Conservation (phyloP, 805 yeast species). For the Metschnikowia koreensis region DNA sequence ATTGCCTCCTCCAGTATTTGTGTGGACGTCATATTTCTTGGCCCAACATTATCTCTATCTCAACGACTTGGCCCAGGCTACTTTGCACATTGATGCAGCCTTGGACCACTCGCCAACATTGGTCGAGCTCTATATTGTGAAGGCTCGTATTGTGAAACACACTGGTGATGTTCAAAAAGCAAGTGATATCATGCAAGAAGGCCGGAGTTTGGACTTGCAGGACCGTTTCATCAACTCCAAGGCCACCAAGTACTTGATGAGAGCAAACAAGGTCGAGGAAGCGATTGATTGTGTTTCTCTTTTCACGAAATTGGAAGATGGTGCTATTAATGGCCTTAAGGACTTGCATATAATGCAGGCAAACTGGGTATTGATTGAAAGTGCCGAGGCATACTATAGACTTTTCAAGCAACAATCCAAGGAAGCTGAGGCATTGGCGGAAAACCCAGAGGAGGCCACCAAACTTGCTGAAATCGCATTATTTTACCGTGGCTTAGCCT, state of each 20-base stretch:
- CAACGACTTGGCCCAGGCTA: slow-evolving; percentile 54
- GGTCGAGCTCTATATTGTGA: slow-evolving; percentile 76
- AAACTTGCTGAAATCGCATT: slow-evolving; percentile 39
- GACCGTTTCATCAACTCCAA: slow-evolving; percentile 91
- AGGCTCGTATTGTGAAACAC: slow-evolving; percentile 79
- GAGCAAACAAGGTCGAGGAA: slow-evolving; percentile 70
- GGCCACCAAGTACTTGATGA: slow-evolving; percentile 75
- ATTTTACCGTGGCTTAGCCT: slow-evolving; percentile 63
- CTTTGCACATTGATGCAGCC: slow-evolving; percentile 57
- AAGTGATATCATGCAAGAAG: slow-evolving; percentile 61
- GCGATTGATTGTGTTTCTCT: slow-evolving; percentile 73
- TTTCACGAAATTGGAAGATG: slow-evolving; percentile 78
- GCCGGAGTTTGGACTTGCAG: slow-evolving; percentile 75
- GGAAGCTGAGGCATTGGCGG: slow-evolving; percentile 18
- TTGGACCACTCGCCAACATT: slow-evolving; percentile 75
- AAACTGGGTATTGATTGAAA: slow-evolving; percentile 82
- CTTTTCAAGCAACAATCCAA: slow-evolving; percentile 37
- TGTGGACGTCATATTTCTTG: slow-evolving; percentile 76
- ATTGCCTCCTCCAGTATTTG: slow-evolving; percentile 42
- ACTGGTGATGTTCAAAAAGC: slow-evolving; percentile 62
- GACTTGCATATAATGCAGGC: slow-evolving; percentile 89
- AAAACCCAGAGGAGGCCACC: slow-evolving; percentile 27
- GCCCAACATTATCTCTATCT: slow-evolving; percentile 71
- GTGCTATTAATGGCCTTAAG: slow-evolving; percentile 75
- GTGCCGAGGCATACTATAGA: slow-evolving; percentile 79